Evolutionary conservation across 83 land plant genomes (phyloP).

Genomic region (Isoetes engelmannii): DNA sequence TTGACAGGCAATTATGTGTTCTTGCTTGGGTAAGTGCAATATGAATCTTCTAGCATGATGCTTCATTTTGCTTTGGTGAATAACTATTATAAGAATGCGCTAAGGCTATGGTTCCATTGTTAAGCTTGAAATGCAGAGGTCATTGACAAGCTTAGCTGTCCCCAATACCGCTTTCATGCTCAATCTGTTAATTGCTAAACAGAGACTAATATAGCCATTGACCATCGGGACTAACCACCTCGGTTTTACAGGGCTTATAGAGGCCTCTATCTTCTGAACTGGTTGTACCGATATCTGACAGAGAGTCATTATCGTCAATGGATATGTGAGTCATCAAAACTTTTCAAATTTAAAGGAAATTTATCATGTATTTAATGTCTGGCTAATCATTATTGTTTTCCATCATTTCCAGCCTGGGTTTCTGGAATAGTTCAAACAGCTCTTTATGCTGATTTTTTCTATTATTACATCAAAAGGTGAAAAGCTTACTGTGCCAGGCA

Average conservation of each 20-base stretch:
- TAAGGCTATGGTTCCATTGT: background rate
- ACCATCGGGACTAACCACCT: background rate
- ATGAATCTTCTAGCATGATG: too few species aligned
- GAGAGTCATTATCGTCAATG: constrained; percentile 23
- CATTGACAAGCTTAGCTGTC: too few species aligned
- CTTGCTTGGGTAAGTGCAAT: background rate
- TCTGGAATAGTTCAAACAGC: constrained; percentile 27
- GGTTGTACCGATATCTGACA: constrained; percentile 26
- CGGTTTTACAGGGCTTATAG: constrained; percentile 22
- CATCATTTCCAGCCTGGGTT: constrained; percentile 16
- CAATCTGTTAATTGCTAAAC: too few species aligned
- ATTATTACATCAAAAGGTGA: constrained; percentile 26
- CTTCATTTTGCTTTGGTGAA: too few species aligned
- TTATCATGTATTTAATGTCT: background rate
- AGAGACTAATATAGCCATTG: too few species aligned
- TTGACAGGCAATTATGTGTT: constrained; percentile 12
- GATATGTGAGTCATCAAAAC: constrained; percentile 14
- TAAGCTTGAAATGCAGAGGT: background rate
- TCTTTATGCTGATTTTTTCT: constrained; percentile 28
- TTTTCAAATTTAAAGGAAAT: background rate
- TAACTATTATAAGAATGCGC: too few species aligned
- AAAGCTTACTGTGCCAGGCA: background rate
- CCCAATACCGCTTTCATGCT: too few species aligned
- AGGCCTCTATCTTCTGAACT: constrained; percentile 25
- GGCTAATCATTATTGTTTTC: background rate